Evolutionary conservation across 1,284 basidiomycete genomes (phyloP), one percentile per base, ranked within the genome.

Genomic region (Ustilago xerochloae): DNA sequence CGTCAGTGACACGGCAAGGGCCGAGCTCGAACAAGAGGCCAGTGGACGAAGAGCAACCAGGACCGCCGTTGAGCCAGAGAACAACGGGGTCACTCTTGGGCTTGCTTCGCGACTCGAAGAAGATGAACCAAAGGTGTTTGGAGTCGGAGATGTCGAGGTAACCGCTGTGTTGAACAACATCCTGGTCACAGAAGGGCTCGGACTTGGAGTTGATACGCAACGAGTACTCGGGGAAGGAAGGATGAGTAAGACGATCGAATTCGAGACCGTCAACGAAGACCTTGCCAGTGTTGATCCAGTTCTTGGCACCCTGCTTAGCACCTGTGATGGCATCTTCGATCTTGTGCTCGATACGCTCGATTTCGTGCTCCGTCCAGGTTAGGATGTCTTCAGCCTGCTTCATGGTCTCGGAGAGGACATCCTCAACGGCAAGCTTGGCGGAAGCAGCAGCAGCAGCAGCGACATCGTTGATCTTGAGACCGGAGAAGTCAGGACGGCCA

Each of bases 31-130:
- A 85, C 90, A 91, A n/a, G 89, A 91, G 73, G 88, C 82, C 82
- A 36, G 77, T 78, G 50, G 75, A 76, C 20, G 79, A 80, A 30
- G 79, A 84, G 68, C 81, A 78, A 54, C 83, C 91, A 15, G 92
- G 91, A 6, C 92, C 92, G 47, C 93, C 93, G 79, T 93, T 94
- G 41, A 95, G 87, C 94, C 94, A 96, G 59, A 97, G 87, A 28
- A 94, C 88, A 4, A 97, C 87, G 10, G 93, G 93, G 18, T 92
- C 93, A 48, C 89, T 87, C 53, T 88, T 85, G 1, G 94, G 93
- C 26, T 89, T 87, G 63, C 85, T 87, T 41, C 93, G 88, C 2
- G 90, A 89, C 86, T 95, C 93, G 79, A 94, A 94, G 87, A 93
- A 92, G 28, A 91, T 93, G 86, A 93, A 94, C 88, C 93, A 93